Conservation (phyloP, 2,329 filamentous ascomycete genomes). For the Coniochaeta hoffmannii region DNA sequence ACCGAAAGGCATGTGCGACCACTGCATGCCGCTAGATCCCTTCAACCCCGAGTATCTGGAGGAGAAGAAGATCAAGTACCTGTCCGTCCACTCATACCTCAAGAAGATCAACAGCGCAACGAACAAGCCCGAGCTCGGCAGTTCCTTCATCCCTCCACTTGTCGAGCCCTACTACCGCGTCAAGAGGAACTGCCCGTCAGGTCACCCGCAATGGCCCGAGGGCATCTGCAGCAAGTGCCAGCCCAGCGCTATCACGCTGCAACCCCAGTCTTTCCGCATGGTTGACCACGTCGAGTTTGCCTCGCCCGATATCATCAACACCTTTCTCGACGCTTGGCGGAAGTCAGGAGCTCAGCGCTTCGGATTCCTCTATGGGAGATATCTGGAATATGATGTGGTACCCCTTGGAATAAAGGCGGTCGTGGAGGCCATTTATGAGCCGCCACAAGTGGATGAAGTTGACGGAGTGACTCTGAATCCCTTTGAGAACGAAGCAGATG, state of each 20-base stretch:
- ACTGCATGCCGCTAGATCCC: conserved; percentile 94
- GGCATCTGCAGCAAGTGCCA: conserved; percentile 98
- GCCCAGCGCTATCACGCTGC: conserved; percentile 90
- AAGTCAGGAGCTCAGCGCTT: conserved; percentile 76
- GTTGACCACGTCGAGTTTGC: conserved; percentile 98
- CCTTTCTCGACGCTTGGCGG: conserved; percentile 88
- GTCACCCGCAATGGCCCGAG: conserved; percentile 88
- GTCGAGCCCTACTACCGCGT: conserved; percentile 91
- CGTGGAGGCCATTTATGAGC: conserved; percentile 95
- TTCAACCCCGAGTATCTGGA: conserved; percentile 83
- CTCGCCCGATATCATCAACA: conserved; percentile 74
- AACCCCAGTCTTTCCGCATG: conserved; percentile 91
- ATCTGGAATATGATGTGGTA: conserved; percentile 85
- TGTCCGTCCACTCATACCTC: conserved; percentile 91
- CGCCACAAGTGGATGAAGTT: conserved; percentile 79
- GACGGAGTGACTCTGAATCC: conserved; percentile 81
- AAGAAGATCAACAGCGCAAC: conserved; percentile 93
- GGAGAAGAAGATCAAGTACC: conserved; percentile 98
- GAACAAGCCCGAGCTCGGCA: conserved; percentile 89
- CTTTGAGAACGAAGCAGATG: conserved; percentile 77
- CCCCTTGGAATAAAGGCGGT: conserved; percentile 92
- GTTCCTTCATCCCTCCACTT: conserved; percentile 91
- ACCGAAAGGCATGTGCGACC: conserved; percentile 97
- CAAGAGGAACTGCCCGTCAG: conserved; percentile 80
- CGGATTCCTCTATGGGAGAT: conserved; percentile 85